Evolutionary conservation across 805 yeast species (phyloP), one percentile per base, ranked within the genome.

Genomic region (Jamesozyma spencerorum): DNA sequence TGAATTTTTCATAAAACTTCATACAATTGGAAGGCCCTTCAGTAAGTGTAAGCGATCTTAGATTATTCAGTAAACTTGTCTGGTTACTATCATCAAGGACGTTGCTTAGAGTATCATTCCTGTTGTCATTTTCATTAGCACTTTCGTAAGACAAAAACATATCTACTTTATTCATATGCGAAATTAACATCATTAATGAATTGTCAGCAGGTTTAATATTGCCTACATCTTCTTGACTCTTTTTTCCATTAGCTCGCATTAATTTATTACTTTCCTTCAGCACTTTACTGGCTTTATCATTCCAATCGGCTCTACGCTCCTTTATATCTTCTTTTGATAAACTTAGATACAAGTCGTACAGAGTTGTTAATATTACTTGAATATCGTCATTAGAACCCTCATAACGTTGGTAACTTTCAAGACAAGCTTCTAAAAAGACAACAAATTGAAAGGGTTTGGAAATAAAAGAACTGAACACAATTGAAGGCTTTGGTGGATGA

Each of bases 391-490:
- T 60, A 34, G 60, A 62, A 0, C 92, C 90, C 39, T 83, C 92
- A 53, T 79, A 84, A 42, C 71, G 72, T 41, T 81, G 87, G 54
- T 84, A 84, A 11, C 83, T 71, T 50, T 81, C 85, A 13, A 87
- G 63, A 51, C 95, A 86, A 0, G 97, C 97, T 57, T 92, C 98
- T 42, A 92, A 61, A 47, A 92, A 92, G 6, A 85, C 83, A 19
- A 88, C 92, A 69, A 92, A 90, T 54, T 88, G 92, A 53, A 79
- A 75, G 0, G 92, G 87, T 55, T 83, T 85, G 48, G 80, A 75
- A n/a, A 84, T 76, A 58, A 92, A 92, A 1, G 94, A 78, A 2
- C 90, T 79, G 55, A 86, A 92, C 1, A 90, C 84, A 31, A 90
- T 68, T 34, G 87, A 71, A 5, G 97, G 97, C 38, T 79, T 72